Evolutionary conservation across 768 basidiomycete genomes (phyloP), one percentile per base, ranked within the genome.

Genomic region (Mycena rosella): DNA sequence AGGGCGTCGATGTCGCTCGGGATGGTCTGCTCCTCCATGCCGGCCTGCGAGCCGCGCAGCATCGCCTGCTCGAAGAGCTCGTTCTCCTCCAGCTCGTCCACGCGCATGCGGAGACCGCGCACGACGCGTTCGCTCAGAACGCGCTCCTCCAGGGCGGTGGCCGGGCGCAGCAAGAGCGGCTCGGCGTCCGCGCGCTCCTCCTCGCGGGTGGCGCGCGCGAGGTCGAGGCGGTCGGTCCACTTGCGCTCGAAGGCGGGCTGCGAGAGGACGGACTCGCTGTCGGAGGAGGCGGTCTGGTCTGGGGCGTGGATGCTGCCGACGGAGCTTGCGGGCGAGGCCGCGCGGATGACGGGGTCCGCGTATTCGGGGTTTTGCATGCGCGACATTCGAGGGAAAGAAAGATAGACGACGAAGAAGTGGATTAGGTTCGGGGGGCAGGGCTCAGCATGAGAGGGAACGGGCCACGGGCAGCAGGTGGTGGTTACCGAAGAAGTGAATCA

Each of bases 311-410:
- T 70, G 18, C 85, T 86, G 47, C 86, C 86, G 24, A 87, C 79
- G 17, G 87, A 87, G 63, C 85, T 86, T 20, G 86, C 81, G 15
- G 86, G 86, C 15, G 87, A 88, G 2, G 86, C 80, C 11, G 82
- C 79, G 11, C 85, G 84, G 32, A 85, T 74, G 26, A 85, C 81
- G 29, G 85, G 84, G 20, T 83, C 79, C 7, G 84, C 83, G 64
- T 87, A 87, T 74, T 84, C 84, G 5, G 83, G 80, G 22, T 58
- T 57, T 24, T 61, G 60, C 4, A 60, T 26, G 24, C 49, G 61
- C 18, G 67, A 68, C 60, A 68, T 68, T 45, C 44, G 22, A 17
- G n/a, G n/a, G n/a, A n/a, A n/a, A n/a, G n/a, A n/a, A n/a, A n/a
- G n/a, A n/a, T n/a, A n/a, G n/a, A n/a, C n/a, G n/a, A n/a, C n/a